phyloP scores from a whole-genome alignment of 352 stramenopile genomes.

The Pythium phragmitis region DNA sequence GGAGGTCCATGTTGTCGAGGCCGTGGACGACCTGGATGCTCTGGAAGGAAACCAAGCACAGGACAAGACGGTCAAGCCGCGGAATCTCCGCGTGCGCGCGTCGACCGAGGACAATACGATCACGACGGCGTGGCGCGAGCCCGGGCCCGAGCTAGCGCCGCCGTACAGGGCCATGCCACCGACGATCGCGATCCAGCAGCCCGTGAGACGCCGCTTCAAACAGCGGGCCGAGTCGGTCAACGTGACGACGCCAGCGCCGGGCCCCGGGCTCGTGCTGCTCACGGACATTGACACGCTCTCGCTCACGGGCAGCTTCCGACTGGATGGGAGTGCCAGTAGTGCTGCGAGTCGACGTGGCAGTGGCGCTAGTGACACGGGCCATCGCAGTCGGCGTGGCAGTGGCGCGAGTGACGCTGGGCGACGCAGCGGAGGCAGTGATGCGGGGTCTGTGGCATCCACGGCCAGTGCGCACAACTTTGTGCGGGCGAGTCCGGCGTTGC shows the following conservation, averaged over 20 bases:
- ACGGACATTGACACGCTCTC: conserved; percentile 65
- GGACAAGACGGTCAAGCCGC: conserved; percentile 1
- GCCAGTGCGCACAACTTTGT: conserved; percentile 8
- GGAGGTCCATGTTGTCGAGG: conserved; percentile 15
- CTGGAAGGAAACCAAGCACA: background rate
- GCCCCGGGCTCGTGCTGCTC: conserved; percentile 54
- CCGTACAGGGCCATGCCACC: background rate
- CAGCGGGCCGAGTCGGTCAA: conserved; percentile 39
- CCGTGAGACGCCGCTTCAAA: conserved; percentile 30
- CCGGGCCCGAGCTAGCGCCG: conserved; percentile 18
- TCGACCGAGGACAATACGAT: conserved; percentile 28
- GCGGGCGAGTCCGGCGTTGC: conserved; percentile 23
- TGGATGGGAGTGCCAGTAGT: conserved; percentile 24
- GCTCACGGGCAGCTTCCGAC: conserved; percentile 56
- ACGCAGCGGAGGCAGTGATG: conserved; percentile 12
- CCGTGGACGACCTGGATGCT: conserved; percentile 16
- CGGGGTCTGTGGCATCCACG: background rate
- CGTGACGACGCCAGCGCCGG: background rate
- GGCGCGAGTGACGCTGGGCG: too few species aligned
- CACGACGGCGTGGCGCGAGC: conserved; percentile 23
- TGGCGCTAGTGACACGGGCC: conserved; percentile 1
- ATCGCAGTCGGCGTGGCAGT: too few species aligned
- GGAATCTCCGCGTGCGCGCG: conserved; percentile 22
- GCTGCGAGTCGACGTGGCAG: conserved; percentile 13
- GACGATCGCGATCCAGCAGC: background rate